Base-by-base conservation (phyloP, 495 filamentous ascomycete genomes). In the Lichina pygmaea region DNA sequence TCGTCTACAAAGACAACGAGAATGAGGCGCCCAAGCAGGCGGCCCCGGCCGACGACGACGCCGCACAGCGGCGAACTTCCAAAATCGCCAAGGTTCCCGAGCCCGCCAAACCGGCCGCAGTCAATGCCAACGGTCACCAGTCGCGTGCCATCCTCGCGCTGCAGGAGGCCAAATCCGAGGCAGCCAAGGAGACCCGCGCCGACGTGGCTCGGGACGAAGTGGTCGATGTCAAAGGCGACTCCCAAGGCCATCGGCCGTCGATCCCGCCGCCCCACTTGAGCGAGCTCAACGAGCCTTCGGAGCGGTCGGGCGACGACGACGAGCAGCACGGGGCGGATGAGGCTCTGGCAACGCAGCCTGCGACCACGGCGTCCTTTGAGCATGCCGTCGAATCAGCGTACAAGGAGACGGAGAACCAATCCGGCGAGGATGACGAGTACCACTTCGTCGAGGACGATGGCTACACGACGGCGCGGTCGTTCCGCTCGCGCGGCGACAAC, bases 371-470 rank as follows among this genome's bases (percentile, higher is more conserved):
- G 8, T 37, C 34, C 9, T 16, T 37, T 11, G 52, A 53, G 17
- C 47, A 43, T 32, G 41, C 50, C 12, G 41, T 50, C 33, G 46
- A 9, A 52, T 48, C 48, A 46, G 41, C 9, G 36, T 47, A 41
- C 50, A 37, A 48, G 54, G 79, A 81, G 46, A 60, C 68, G 4
- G 78, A 82, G 52, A 75, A 82, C 51, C 81, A 73, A 54, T 81
- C 73, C 71, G 77, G 81, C 17, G 75, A 81, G 32, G 76, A 78
- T 12, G 77, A 85, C 7, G 71, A 76, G 8, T 75, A 81, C 34
- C 77, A 81, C 46, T 74, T 75, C 51, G 81, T 79, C 47, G 78
- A 81, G n/a, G 81, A 83, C 8, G 78, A 83, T 54, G 82, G 75
- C 3, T 86, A 82, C 54, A 73, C 73, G 16, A 85, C 79, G 1